Evolutionary conservation across 306 rosid species (phyloP), one percentile per base, ranked within the genome.

Genomic region (Lathyrus aphaca): DNA sequence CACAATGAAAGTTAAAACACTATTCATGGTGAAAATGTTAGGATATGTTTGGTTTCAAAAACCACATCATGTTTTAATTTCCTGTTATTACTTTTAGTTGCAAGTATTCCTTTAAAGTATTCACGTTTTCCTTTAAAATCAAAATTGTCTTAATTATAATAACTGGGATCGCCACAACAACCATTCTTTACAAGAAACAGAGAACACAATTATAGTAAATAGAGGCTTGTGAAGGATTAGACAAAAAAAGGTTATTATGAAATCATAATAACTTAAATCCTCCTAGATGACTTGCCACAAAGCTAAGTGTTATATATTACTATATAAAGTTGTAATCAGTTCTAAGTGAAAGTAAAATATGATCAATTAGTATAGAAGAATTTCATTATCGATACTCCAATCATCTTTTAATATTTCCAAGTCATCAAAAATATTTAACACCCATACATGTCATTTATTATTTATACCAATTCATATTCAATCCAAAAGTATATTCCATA

Each of bases 311-410:
- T 18, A 14, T 23, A 14, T 27, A 14, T 43, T 25, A 7, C 23
- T 9, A 43, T 13, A 4, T 0, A 4, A 21, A 64, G 4, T 5
- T 39, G 4, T 39, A n/a, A n/a, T n/a, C n/a, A 39, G 1, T 64
- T 44, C 56, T 4, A 64, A 64, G n/a, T 9, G 6, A 44, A 64
- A 44, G 56, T 42, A 64, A 25, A n/a, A n/a, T n/a, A n/a, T 38
- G 17, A 1, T 12, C 17, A 61, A 59, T 8, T 5, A 15, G 35
- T 15, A 9, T 25, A 2, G 0, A 16, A 59, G 37, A 45, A 37
- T 1, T 15, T 10, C 15, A 11, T 21, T 14, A 21, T 8, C 12
- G 14, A 19, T 42, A 64, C 8, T 38, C 2, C 29, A 2, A 42
- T 14, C 23, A 14, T 0, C 40, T 23, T 14, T 3, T 1, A 21